Conservation (phyloP, 1,139 yeast species). For the Eremothecium cymbalariae region DNA sequence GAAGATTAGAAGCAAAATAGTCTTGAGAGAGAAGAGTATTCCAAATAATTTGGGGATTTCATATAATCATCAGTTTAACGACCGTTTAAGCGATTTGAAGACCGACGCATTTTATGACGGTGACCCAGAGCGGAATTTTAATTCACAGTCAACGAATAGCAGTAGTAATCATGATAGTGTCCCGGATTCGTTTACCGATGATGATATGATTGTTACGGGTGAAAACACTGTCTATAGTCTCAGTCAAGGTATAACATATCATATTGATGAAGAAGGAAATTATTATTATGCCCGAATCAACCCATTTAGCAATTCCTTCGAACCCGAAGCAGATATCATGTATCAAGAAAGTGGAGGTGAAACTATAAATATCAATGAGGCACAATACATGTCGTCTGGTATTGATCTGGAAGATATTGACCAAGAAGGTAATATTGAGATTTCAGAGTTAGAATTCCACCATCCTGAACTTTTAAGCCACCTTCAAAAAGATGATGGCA, state of each 20-base stretch:
- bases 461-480: not conserved
- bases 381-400: constrained; percentile 14
- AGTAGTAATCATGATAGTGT: not conserved
- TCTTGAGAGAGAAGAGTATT: constrained; percentile 6
- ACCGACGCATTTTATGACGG: not conserved
- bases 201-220: constrained; percentile 17
- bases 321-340: not conserved
- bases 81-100: constrained; percentile 1
- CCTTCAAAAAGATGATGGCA: constrained; percentile 10
- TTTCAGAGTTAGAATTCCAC: not conserved
- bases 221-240: constrained; percentile 18
- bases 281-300: constrained; percentile 20
- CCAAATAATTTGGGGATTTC: constrained; percentile 1
- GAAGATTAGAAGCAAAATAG: not conserved
- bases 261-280: constrained; percentile 21
- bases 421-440: constrained; percentile 2
- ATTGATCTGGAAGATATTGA: constrained; percentile 10
- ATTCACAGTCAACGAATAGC: not conserved
- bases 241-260: constrained; percentile 20
- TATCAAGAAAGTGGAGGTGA: constrained; percentile 8
- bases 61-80: constrained; percentile 5
- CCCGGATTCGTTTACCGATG: constrained; percentile 5
- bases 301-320: constrained; percentile 1
- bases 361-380: constrained; percentile 18
- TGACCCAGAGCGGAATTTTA: constrained; percentile 1